Percentiles rank a stretch among this genome's conserved stretches.
phyloP scores from a whole-genome alignment of 1,284 basidiomycete genomes.

The Trichosporon faecale region DNA sequence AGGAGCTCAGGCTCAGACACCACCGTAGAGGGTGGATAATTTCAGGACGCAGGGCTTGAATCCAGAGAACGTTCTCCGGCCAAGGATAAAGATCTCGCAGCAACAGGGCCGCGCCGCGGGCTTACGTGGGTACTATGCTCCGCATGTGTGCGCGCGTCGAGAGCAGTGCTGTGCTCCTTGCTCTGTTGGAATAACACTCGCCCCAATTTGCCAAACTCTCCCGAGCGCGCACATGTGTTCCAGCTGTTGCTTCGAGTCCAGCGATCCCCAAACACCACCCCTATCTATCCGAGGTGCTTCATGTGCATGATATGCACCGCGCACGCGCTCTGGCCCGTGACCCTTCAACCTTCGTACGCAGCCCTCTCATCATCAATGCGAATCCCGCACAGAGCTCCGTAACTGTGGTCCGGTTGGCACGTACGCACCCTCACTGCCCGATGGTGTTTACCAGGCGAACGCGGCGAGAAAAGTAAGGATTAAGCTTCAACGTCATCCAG shows the following conservation, averaged over 20 bases:
- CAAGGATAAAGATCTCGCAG: neutral
- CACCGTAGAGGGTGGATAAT: neutral
- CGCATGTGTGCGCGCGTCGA: neutral
- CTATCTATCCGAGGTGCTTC: neutral
- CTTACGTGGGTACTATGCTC: neutral
- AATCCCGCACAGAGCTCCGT: neutral
- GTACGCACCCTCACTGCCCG: neutral
- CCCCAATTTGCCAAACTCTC: neutral
- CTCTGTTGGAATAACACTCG: neutral
- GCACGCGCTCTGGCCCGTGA: neutral
- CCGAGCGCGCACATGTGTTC: neutral
- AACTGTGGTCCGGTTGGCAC: neutral
- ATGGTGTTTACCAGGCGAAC: neutral
- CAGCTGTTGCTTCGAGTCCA: neutral
- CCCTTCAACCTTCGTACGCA: neutral
- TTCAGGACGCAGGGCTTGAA: neutral
- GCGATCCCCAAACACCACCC: neutral
- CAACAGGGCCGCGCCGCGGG: neutral
- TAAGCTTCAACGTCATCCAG: neutral
- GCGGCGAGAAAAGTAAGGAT: neutral
- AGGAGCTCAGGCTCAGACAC: neutral
- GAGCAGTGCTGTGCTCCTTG: neutral
- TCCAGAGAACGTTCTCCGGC: neutral
- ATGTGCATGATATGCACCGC: neutral
- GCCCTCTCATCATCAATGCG: neutral